Percentiles rank a stretch among this genome's conserved stretches.
Evolutionary conservation across 805 yeast genomes (phyloP).

Genomic region (Cyberlindnera suaveolens): DNA sequence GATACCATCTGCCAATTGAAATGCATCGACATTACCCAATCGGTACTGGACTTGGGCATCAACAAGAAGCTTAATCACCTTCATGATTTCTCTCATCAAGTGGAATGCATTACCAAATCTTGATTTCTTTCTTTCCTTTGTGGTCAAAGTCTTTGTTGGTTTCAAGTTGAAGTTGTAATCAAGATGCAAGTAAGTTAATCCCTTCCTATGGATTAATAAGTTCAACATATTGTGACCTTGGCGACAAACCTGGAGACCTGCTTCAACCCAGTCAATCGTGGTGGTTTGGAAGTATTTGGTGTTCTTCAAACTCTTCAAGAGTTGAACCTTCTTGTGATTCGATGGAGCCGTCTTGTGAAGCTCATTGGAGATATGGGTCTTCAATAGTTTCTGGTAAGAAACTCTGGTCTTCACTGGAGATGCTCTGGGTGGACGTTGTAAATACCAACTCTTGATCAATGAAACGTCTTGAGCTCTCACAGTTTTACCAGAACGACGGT

Average conservation of each 20-base stretch:
- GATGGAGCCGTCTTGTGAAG: conserved; percentile 44
- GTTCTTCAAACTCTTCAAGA: conserved; percentile 58
- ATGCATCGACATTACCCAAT: conserved; percentile 86
- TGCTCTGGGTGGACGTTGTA: conserved; percentile 53
- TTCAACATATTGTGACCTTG: conserved; percentile 95
- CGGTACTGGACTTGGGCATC: conserved; percentile 92
- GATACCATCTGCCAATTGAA: conserved; percentile 90
- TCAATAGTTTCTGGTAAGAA: conserved; percentile 86
- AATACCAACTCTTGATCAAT: conserved; percentile 74
- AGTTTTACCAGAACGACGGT: conserved; percentile 62
- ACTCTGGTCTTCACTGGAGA: conserved; percentile 74
- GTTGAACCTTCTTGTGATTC: conserved; percentile 44
- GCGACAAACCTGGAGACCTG: conserved; percentile 86
- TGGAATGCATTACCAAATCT: conserved; percentile 97
- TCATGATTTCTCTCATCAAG: conserved; percentile 79
- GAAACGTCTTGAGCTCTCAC: conserved; percentile 89
- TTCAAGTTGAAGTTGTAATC: conserved; percentile 94
- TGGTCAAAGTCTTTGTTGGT: conserved; percentile 93
- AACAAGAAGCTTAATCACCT: conserved; percentile 78
- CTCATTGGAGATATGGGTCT: conserved; percentile 65
- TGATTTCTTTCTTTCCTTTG: conserved; percentile 93
- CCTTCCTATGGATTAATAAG: conserved; percentile 81
- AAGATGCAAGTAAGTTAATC: conserved; percentile 84
- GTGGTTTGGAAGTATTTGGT: conserved; percentile 92
- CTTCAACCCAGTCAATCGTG: conserved; percentile 96